A percentile compares a stretch with the other conserved stretches of the same genome.
phyloP scores from a whole-genome alignment of 108 stramenopile genomes.

The Conticribra weissflogii region DNA sequence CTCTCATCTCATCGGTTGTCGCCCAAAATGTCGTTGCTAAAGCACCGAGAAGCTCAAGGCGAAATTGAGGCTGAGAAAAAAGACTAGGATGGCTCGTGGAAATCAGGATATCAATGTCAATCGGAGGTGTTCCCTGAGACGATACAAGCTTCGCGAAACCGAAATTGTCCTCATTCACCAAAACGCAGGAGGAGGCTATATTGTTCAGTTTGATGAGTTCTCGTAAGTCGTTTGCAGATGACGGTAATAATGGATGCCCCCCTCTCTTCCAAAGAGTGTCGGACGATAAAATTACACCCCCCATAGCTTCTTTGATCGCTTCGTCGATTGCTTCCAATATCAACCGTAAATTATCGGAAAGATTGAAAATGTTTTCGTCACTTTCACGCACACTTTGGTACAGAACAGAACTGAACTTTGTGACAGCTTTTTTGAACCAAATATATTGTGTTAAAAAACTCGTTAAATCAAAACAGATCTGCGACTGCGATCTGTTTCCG shows the following conservation, averaged over 20 bases:
- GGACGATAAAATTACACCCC: constrained; percentile 39
- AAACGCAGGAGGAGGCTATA: constrained; percentile 46
- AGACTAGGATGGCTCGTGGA: constrained; percentile 62
- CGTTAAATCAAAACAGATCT: constrained; percentile 23
- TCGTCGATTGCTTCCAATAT: constrained; percentile 56
- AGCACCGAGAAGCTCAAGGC: constrained; percentile 69
- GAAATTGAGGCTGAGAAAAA: constrained; percentile 45
- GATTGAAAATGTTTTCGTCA: not conserved
- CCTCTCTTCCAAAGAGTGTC: constrained; percentile 73
- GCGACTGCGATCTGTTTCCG: constrained; percentile 26
- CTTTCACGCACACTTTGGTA: not conserved
- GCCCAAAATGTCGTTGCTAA: constrained; percentile 82
- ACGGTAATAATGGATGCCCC: constrained; percentile 74
- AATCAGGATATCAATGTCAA: constrained; percentile 56
- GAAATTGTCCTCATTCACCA: constrained; percentile 44
- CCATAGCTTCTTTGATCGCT: constrained; percentile 51
- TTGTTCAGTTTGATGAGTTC: constrained; percentile 45
- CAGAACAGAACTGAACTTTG: constrained; percentile 17
- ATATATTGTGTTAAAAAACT: constrained; percentile 82
- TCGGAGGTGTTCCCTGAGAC: constrained; percentile 1
- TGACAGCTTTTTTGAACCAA: constrained; percentile 70
- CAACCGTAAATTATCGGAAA: constrained; percentile 29
- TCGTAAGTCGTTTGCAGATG: constrained; percentile 52
- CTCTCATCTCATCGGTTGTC: constrained; percentile 67
- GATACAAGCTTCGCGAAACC: constrained; percentile 53